Percentiles rank a stretch among this genome's conserved stretches.
Evolutionary conservation across 768 basidiomycete genomes (phyloP).

Genomic region (Phlebiopsis flavidoalba): DNA sequence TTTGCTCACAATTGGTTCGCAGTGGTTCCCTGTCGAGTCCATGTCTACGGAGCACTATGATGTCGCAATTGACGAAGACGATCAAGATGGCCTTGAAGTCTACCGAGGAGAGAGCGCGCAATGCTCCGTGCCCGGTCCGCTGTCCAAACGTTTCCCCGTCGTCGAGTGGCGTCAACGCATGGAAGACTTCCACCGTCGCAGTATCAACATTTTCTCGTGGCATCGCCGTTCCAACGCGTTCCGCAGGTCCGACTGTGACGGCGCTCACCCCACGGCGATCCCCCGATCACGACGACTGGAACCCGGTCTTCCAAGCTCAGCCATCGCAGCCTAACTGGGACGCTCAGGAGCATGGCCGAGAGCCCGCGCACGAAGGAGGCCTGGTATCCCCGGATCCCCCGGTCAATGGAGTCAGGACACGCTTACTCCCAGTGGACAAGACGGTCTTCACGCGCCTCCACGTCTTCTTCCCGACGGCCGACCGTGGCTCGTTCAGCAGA

Average conservation of each 20-base stretch:
- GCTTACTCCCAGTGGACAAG: constrained; percentile 42
- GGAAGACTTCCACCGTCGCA: constrained; percentile 91
- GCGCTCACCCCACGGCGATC: constrained; percentile 35
- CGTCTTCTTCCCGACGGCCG: constrained; percentile 26
- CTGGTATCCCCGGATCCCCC: constrained; percentile 48
- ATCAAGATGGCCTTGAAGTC: constrained; percentile 93
- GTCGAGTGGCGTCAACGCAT: constrained; percentile 96
- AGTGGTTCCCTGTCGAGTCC: constrained; percentile 98
- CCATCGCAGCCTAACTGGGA: constrained; percentile 80
- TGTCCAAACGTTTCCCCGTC: constrained; percentile 93
- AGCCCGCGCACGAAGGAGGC: constrained; percentile 29
- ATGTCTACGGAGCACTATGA: constrained; percentile 89
- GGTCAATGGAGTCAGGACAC: constrained; percentile 60
- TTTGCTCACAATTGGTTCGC: constrained; percentile 4
- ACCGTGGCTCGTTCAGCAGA: constrained; percentile 28
- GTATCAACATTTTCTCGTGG: constrained; percentile 68
- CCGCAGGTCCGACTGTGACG: constrained; percentile 57
- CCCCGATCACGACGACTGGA: constrained; percentile 76
- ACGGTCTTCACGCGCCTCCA: constrained; percentile 32
- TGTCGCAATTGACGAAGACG: constrained; percentile 91
- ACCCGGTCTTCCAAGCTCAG: constrained; percentile 58
- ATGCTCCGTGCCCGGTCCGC: constrained; percentile 91
- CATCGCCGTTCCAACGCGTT: constrained; percentile 68
- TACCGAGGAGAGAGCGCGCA: constrained; percentile 83
- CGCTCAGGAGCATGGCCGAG: constrained; percentile 47